These are phyloP conservation scores for Phytophthora sp. DNA, from an alignment of 352 stramenopile species.

Conservation along the genomic window DNA sequence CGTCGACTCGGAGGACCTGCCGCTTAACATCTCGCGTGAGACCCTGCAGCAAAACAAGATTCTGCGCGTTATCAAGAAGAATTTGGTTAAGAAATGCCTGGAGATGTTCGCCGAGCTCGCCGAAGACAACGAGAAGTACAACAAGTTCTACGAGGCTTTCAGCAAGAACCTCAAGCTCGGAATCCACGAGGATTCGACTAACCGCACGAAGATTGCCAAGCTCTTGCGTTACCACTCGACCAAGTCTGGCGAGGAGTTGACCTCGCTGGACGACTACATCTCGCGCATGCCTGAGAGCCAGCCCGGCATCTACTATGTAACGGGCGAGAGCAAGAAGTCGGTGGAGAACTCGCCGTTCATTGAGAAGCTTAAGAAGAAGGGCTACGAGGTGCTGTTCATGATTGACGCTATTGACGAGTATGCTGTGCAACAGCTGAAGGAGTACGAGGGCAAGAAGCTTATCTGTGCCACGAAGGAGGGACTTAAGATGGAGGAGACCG, in stretches of 20 bases:
- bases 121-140: constrained; percentile 98
- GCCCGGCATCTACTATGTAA: constrained; percentile 99
- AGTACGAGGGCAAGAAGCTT: constrained; percentile 99
- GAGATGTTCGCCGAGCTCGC: constrained; percentile 99
- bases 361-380: constrained; percentile 99
- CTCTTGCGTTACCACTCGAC: constrained; percentile 99
- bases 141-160: constrained; percentile 99
- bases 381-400: constrained; percentile 99
- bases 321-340: constrained; percentile 98
- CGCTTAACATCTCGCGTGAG: constrained; percentile 99
- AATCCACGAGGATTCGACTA: constrained; percentile 99
- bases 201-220: constrained; percentile 99
- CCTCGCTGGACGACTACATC: constrained; percentile 99
- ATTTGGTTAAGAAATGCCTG: constrained; percentile 99
- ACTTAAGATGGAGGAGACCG: constrained; percentile 95
- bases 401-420: constrained; percentile 99
- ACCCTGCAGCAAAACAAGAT: constrained; percentile 99
- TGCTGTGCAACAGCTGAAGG: constrained; percentile 99
- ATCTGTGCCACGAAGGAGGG: constrained; percentile 98
- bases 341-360: constrained; percentile 99
- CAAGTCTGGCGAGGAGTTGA: constrained; percentile 97
- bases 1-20: constrained; percentile 99
- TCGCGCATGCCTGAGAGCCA: constrained; percentile 96
- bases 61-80: constrained; percentile 99
- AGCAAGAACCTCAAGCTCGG: constrained; percentile 99